phyloP scores from a whole-genome alignment of 345 rosid genomes.

The Sonneratia caseolaris region DNA sequence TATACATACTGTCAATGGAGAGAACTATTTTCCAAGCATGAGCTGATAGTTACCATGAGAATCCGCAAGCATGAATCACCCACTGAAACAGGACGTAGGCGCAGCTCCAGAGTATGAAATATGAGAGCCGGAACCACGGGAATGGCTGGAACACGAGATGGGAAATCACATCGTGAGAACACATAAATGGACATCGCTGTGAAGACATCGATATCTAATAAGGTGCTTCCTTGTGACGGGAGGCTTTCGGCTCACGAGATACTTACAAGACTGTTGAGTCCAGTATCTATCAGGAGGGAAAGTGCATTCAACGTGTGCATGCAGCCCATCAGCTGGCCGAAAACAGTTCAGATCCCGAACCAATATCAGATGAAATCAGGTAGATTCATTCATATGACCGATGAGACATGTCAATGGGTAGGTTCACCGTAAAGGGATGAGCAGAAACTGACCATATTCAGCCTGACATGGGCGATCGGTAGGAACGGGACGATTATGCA shows the following conservation, averaged over 20 bases:
- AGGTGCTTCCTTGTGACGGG: background rate
- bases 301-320: constrained; percentile 64
- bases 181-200: background rate
- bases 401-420: background rate
- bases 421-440: background rate
- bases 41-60: constrained; percentile 44
- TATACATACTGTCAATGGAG: background rate
- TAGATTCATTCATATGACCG: background rate
- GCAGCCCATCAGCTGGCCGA: constrained; percentile 66
- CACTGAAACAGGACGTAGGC: constrained; percentile 71
- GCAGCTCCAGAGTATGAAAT: constrained; percentile 75
- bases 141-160: constrained; percentile 34
- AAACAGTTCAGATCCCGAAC: background rate
- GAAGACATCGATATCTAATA: background rate
- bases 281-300: constrained; percentile 51
- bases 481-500: constrained; percentile 55
- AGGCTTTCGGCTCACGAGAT: background rate
- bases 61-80: constrained; percentile 74
- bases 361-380: background rate
- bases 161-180: background rate
- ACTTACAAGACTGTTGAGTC: constrained; percentile 70
- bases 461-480: constrained; percentile 47
- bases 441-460: constrained; percentile 41
- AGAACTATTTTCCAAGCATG: background rate
- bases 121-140: constrained; percentile 79